phyloP scores from a whole-genome alignment of 805 yeast genomes.

The Saccharomycopsis oosterbeekiorum region DNA sequence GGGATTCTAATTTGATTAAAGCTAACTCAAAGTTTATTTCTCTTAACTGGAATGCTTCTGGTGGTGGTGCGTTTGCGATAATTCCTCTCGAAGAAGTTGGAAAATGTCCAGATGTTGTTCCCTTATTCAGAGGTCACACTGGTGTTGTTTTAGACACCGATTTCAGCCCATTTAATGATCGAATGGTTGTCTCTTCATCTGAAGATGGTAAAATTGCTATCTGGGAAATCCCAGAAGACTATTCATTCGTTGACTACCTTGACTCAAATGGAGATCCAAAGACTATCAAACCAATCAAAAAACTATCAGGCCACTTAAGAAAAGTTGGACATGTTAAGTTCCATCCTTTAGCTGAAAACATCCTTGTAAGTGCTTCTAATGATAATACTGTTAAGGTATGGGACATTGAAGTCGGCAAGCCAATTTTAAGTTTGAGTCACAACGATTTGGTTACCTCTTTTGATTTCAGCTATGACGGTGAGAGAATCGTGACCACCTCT shows the following conservation, averaged over 20 bases:
- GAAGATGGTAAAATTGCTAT: constrained; percentile 74
- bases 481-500: constrained; percentile 75
- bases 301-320: constrained; percentile 76
- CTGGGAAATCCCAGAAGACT: constrained; percentile 83
- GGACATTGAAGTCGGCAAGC: constrained; percentile 72
- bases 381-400: constrained; percentile 89
- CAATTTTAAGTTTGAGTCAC: constrained; percentile 66
- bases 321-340: constrained; percentile 88
- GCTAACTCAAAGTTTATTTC: constrained; percentile 80
- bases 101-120: constrained; percentile 86
- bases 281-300: constrained; percentile 63
- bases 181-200: constrained; percentile 66
- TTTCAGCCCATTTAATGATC: constrained; percentile 83
- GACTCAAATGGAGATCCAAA: constrained; percentile 46
- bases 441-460: constrained; percentile 90
- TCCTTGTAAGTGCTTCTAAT: constrained; percentile 81
- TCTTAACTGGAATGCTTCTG: constrained; percentile 88
- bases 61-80: constrained; percentile 97
- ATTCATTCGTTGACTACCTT: constrained; percentile 53
- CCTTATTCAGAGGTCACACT: constrained; percentile 91
- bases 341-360: constrained; percentile 82
- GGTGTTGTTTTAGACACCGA: constrained; percentile 94
- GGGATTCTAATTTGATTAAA: constrained; percentile 88
- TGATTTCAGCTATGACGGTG: constrained; percentile 84
- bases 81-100: constrained; percentile 82